Evolutionary conservation across 345 rosid species (phyloP).

Genomic region (Ceriops tagal): DNA sequence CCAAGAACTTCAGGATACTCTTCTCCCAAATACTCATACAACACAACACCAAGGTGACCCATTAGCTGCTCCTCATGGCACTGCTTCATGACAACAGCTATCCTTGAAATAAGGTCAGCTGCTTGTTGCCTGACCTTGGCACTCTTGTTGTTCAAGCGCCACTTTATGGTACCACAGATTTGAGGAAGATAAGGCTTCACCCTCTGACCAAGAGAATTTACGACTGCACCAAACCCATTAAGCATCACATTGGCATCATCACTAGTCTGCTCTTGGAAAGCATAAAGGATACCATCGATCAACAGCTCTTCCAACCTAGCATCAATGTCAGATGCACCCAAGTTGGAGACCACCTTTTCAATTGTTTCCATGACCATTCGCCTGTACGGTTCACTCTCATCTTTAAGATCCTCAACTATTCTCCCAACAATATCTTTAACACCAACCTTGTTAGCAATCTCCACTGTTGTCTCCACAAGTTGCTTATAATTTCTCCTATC

Average conservation of each 20-base stretch:
- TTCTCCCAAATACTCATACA: slow-evolving; percentile 96
- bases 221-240: slow-evolving; percentile 97
- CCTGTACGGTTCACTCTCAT: slow-evolving; percentile 87
- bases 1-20: slow-evolving; percentile 99
- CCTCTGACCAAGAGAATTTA: slow-evolving; percentile 91
- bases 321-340: slow-evolving; percentile 96
- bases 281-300: slow-evolving; percentile 96
- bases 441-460: slow-evolving; percentile 96
- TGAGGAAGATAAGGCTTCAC: slow-evolving; percentile 99
- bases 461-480: slow-evolving; percentile 95
- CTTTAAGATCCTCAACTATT: slow-evolving; percentile 91
- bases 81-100: slow-evolving; percentile 98
- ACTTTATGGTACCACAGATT: slow-evolving; percentile 99
- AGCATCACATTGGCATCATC: slow-evolving; percentile 99
- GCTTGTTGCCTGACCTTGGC: slow-evolving; percentile 99
- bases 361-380: slow-evolving; percentile 99
- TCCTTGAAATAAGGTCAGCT: slow-evolving; percentile 94
- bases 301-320: slow-evolving; percentile 90
- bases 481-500: slow-evolving; percentile 92
- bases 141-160: slow-evolving; percentile 98
- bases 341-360: slow-evolving; percentile 90
- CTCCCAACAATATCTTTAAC: slow-evolving; percentile 90
- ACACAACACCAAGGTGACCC: slow-evolving; percentile 99
- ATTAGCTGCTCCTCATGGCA: slow-evolving; percentile 97
- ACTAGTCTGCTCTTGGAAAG: slow-evolving; percentile 97